Percentiles rank a stretch among this genome's conserved stretches.
Evolutionary conservation across 2,329 filamentous ascomycete species (phyloP).

Genomic region (Periconia sp.): DNA sequence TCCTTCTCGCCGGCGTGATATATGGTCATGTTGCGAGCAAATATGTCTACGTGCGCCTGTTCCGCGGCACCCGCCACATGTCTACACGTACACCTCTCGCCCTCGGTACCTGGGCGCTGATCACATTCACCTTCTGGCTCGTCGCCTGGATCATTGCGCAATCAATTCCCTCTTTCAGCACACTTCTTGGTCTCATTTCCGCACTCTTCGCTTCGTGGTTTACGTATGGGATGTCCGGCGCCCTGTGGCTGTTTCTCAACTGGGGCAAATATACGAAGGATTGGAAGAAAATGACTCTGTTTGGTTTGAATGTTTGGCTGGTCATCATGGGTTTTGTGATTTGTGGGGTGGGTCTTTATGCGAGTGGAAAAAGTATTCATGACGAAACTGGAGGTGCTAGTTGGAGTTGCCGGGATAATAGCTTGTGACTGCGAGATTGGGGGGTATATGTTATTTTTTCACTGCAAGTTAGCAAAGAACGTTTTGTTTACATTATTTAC

Average conservation of each 20-base stretch:
- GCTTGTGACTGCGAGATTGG: not conserved
- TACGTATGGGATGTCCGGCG: slow-evolving; percentile 51
- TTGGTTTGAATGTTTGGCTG: slow-evolving; percentile 46
- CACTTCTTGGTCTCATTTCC: slow-evolving; percentile 61
- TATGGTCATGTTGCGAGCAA: slow-evolving; percentile 67
- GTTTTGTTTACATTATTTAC: too few relatives aligned
- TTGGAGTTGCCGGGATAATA: slow-evolving; percentile 22
- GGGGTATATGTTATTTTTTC: not conserved
- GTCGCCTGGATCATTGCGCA: slow-evolving; percentile 68
- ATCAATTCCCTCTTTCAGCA: slow-evolving; percentile 68
- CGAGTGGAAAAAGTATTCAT: slow-evolving; percentile 25
- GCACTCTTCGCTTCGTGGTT: slow-evolving; percentile 68
- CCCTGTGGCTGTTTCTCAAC: slow-evolving; percentile 53
- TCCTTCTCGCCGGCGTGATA: slow-evolving; percentile 70
- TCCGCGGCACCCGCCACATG: slow-evolving; percentile 55
- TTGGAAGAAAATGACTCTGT: slow-evolving; percentile 49
- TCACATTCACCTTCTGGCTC: slow-evolving; percentile 59
- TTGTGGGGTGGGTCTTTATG: slow-evolving; percentile 25
- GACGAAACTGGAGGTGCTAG: slow-evolving; percentile 18
- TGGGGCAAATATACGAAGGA: slow-evolving; percentile 42
- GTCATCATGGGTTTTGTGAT: slow-evolving; percentile 32
- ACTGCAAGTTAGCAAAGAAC: not conserved
- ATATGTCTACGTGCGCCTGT: slow-evolving; percentile 65
- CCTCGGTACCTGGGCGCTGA: slow-evolving; percentile 59
- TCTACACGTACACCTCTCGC: slow-evolving; percentile 17